Evolutionary conservation across 192 early-diverging fungal genomes (phyloP).

Genomic region (Coemansia biformis): DNA sequence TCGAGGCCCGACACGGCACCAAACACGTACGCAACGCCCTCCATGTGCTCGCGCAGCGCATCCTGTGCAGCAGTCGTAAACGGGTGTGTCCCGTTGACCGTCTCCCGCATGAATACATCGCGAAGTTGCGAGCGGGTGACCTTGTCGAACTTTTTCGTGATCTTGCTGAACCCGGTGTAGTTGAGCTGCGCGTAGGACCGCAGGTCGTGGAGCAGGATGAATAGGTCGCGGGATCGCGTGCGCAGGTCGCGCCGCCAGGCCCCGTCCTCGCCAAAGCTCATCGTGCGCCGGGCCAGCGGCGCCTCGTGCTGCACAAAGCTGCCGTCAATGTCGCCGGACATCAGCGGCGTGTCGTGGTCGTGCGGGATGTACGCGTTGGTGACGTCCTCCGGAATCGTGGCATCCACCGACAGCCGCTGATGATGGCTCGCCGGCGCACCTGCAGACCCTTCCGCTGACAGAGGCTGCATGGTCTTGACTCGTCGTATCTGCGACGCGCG

Average conservation of each 20-base stretch:
- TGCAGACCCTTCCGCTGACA: no score
- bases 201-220: conserved; percentile 77
- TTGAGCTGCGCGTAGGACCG: conserved; percentile 86
- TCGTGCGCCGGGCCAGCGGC: conserved; percentile 18
- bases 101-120: conserved; percentile 59
- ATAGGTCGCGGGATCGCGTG: conserved; percentile 64
- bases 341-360: no score
- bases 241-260: conserved; percentile 37
- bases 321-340: no score
- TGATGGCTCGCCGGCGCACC: no score
- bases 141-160: conserved; percentile 97
- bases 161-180: conserved; percentile 88
- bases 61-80: conserved; percentile 62
- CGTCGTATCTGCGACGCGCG: no score
- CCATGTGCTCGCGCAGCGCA: conserved; percentile 60
- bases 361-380: conserved; percentile 44
- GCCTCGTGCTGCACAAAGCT: background rate
- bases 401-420: conserved; percentile 16
- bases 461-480: no score
- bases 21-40: conserved; percentile 25
- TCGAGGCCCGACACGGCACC: conserved; percentile 20
- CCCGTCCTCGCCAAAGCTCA: conserved; percentile 21
- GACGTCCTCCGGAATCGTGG: conserved; percentile 33
- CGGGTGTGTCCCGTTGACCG: conserved; percentile 62
- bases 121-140: conserved; percentile 75